phyloP scores from a whole-genome alignment of 768 basidiomycete species.

The Brasilioporus rufonigricans region DNA sequence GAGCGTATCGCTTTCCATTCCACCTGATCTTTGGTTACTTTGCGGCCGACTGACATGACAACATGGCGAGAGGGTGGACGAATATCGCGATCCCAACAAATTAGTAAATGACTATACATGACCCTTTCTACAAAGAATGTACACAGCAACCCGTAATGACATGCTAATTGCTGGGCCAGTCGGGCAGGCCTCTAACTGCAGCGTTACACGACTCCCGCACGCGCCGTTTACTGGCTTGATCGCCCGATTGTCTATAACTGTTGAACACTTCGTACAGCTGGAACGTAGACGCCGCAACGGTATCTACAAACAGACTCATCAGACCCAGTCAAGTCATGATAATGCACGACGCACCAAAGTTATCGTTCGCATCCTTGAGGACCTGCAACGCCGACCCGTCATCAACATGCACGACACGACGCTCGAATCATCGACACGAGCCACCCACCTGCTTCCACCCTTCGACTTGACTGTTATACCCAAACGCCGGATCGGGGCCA shows the following conservation, averaged over 20 bases:
- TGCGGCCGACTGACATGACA: too few relatives aligned
- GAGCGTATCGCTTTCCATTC: too few relatives aligned
- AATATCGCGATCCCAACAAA: conserved; percentile 10
- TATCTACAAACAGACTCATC: conserved; percentile 20
- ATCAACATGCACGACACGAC: background rate
- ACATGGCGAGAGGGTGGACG: too few relatives aligned
- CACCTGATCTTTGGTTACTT: too few relatives aligned
- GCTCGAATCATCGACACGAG: background rate
- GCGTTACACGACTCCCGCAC: conserved; percentile 81
- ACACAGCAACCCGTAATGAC: background rate
- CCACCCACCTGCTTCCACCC: conserved; percentile 54
- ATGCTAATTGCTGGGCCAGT: conserved; percentile 55
- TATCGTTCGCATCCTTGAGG: conserved; percentile 51
- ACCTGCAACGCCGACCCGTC: conserved; percentile 36
- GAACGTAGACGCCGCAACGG: conserved; percentile 65
- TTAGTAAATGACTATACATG: conserved; percentile 2
- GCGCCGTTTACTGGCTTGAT: conserved; percentile 66
- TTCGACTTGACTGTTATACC: conserved; percentile 50
- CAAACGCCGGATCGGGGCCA: conserved; percentile 34
- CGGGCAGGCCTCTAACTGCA: conserved; percentile 66
- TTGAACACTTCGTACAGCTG: conserved; percentile 74
- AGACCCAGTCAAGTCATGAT: too few relatives aligned
- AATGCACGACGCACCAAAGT: conserved; percentile 47
- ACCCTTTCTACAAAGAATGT: background rate
- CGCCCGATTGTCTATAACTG: conserved; percentile 73